Percentiles rank a stretch among this genome's conserved stretches.
Conservation (phyloP, 495 filamentous ascomycete species). For the Penicillium waksmanii region DNA sequence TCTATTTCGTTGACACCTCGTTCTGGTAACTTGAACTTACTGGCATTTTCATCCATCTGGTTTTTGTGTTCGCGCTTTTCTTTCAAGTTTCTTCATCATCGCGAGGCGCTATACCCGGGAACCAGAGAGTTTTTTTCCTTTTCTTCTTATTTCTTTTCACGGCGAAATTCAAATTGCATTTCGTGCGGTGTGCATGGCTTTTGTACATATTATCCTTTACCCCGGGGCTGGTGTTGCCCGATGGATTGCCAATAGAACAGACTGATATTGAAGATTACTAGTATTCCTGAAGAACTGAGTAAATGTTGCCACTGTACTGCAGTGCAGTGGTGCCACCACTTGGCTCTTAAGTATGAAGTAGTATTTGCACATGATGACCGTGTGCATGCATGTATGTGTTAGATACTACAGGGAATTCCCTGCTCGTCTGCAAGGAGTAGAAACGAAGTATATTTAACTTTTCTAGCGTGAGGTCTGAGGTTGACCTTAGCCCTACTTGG, state of each 20-base stretch:
- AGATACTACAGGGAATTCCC: too few species aligned
- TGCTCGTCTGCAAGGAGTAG: too few species aligned
- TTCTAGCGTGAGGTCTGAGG: not conserved
- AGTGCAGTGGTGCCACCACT: not conserved
- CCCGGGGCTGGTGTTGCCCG: slow-evolving; percentile 20
- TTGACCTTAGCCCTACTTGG: not conserved
- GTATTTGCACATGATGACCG: too few species aligned
- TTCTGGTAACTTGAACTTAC: slow-evolving; percentile 7
- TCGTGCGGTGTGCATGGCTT: slow-evolving; percentile 1
- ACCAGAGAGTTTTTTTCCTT: slow-evolving; percentile 15
- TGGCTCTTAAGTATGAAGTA: too few species aligned
- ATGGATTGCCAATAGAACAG: slow-evolving; percentile 7
- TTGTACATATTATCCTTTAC: slow-evolving; percentile 22
- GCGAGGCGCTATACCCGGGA: slow-evolving; percentile 48
- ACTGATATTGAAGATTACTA: not conserved
- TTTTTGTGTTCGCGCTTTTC: slow-evolving; percentile 9
- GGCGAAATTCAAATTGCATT: not conserved
- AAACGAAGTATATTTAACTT: slow-evolving; percentile 3
- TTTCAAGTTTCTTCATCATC: slow-evolving; percentile 22
- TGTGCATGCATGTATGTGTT: too few species aligned
- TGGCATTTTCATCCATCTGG: slow-evolving; percentile 13
- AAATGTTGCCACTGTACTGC: not conserved
- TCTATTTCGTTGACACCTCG: not conserved
- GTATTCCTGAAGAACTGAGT: not conserved
- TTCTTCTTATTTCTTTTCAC: slow-evolving; percentile 12